Percentiles rank a stretch among this genome's conserved stretches.
These are phyloP conservation scores for Huiozyma sinensis DNA, from an alignment of 805 yeast genomes.

Conservation along the genomic window DNA sequence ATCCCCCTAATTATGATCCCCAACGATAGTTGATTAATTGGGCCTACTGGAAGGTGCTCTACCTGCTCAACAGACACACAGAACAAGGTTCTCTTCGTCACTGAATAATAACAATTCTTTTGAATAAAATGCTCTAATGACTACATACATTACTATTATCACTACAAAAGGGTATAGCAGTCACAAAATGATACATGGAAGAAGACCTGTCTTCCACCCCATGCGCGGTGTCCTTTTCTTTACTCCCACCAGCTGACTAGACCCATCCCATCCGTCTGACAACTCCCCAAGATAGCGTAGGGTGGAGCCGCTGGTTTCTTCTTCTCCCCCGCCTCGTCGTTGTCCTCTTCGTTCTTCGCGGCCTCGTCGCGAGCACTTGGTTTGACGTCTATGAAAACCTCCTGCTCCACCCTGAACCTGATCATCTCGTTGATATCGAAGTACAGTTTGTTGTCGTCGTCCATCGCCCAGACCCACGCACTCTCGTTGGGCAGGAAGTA, in stretches of 20 bases:
- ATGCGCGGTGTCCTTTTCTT: conserved; percentile 1
- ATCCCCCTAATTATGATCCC: too few relatives aligned
- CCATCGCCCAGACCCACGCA: conserved; percentile 90
- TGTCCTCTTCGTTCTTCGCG: not conserved
- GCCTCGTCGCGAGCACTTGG: conserved; percentile 34
- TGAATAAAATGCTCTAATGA: too few relatives aligned
- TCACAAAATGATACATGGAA: too few relatives aligned
- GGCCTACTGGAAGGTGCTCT: too few relatives aligned
- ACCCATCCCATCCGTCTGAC: conserved; percentile 96
- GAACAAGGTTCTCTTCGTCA: too few relatives aligned
- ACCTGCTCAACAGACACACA: too few relatives aligned
- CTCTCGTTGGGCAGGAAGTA: conserved; percentile 60
- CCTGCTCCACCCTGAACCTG: conserved; percentile 84
- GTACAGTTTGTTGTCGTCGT: conserved; percentile 62
- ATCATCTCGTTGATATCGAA: conserved; percentile 87
- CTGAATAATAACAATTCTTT: too few relatives aligned
- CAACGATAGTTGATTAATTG: too few relatives aligned
- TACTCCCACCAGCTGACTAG: conserved; percentile 93
- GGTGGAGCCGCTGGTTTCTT: conserved; percentile 50
- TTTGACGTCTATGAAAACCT: conserved; percentile 70
- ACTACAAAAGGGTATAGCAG: too few relatives aligned
- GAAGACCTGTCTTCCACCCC: not conserved
- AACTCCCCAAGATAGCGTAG: conserved; percentile 76
- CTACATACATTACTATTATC: too few relatives aligned
- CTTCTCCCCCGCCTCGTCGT: conserved; percentile 2